Evolutionary conservation across 768 basidiomycete species (phyloP).

Genomic region (Hygrophorus pudorinus): DNA sequence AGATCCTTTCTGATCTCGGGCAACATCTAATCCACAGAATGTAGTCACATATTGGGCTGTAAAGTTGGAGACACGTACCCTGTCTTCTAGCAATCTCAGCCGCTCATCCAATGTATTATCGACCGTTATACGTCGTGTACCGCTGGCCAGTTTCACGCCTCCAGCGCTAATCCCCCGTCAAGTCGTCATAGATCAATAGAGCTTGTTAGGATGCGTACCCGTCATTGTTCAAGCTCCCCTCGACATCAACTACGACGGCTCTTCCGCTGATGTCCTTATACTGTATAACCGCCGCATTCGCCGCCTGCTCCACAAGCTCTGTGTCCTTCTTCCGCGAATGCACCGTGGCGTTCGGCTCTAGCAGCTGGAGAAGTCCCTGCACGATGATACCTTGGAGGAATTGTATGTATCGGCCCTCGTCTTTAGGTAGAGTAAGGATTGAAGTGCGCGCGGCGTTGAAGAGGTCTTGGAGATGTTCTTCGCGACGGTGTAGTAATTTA

Average conservation of each 20-base stretch:
- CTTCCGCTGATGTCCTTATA: conserved; percentile 78
- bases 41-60: conserved; percentile 1
- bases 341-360: conserved; percentile 66
- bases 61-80: conserved; percentile 33
- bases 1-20: conserved; percentile 87
- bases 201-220: conserved; percentile 45
- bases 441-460: conserved; percentile 64
- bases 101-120: conserved; percentile 95
- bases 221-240: conserved; percentile 55
- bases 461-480: conserved; percentile 85
- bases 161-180: conserved; percentile 49
- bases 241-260: conserved; percentile 46
- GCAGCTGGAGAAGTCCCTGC: conserved; percentile 75
- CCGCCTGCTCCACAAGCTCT: conserved; percentile 50
- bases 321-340: conserved; percentile 61
- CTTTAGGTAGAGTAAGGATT: conserved; percentile 51
- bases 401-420: conserved; percentile 63
- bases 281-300: conserved; percentile 46
- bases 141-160: conserved; percentile 69
- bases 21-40: conserved; percentile 65
- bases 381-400: conserved; percentile 80
- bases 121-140: conserved; percentile 70
- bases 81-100: conserved; percentile 78
- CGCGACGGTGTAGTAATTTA: conserved; percentile 79
- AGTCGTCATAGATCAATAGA: neutral